Conservation (phyloP, 2,329 filamentous ascomycete species). For the Sarocladium oryzae region DNA sequence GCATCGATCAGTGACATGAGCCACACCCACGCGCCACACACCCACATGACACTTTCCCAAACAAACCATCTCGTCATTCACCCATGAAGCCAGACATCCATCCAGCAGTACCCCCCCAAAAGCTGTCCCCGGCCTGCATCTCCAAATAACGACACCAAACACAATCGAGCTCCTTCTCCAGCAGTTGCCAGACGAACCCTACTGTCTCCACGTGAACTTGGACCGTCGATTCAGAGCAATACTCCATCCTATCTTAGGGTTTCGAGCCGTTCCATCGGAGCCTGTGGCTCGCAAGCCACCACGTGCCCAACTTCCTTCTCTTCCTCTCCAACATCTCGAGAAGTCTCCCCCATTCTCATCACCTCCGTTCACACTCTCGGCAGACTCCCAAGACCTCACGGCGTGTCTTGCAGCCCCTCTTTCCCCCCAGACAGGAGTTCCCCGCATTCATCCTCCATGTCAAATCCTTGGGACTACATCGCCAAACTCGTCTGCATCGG, state of each 20-base stretch:
- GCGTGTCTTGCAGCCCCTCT: too few relatives aligned
- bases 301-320: slow-evolving; percentile 1
- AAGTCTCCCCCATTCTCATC: not conserved
- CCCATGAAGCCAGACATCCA: not conserved
- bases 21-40: not conserved
- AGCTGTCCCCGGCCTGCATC: not conserved
- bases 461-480: slow-evolving; percentile 92
- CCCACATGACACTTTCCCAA: not conserved
- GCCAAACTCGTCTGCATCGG: slow-evolving; percentile 98
- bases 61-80: slow-evolving; percentile 1
- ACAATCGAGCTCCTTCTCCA: not conserved
- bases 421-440: not conserved
- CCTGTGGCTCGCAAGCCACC: slow-evolving; percentile 6
- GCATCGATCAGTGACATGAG: too few relatives aligned
- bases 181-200: not conserved
- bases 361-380: not conserved
- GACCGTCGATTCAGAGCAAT: not conserved
- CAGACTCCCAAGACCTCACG: too few relatives aligned
- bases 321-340: not conserved
- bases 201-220: too few relatives aligned
- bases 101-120: not conserved
- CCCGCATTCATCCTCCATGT: slow-evolving; percentile 28
- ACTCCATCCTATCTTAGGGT: not conserved
- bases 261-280: not conserved
- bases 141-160: not conserved